Conservation (phyloP, 208 protist genomes). For the Blastocrithidia nonstop region DNA sequence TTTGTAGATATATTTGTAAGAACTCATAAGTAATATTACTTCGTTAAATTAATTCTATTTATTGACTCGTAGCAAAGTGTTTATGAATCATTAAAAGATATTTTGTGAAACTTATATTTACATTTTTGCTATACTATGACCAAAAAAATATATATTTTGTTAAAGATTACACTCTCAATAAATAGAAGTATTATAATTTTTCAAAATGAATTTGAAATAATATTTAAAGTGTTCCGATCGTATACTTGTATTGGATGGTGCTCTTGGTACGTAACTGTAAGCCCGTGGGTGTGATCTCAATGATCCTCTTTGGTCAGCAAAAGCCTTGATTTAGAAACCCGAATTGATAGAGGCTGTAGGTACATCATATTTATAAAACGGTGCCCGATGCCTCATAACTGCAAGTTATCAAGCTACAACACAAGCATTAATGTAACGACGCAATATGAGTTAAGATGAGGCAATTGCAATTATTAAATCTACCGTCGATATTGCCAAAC, state of each 20-base stretch:
- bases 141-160: too few relatives aligned
- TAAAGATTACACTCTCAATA: too few relatives aligned
- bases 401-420: conserved; percentile 44
- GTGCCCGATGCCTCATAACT: conserved; percentile 40
- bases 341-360: conserved; percentile 16
- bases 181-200: too few relatives aligned
- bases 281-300: conserved; percentile 17
- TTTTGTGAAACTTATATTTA: too few relatives aligned
- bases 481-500: conserved; percentile 19
- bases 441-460: conserved; percentile 10
- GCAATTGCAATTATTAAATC: conserved; percentile 15
- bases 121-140: too few relatives aligned
- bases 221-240: too few relatives aligned
- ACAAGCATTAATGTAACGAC: conserved; percentile 19
- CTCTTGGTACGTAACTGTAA: conserved; percentile 42
- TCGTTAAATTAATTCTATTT: too few relatives aligned
- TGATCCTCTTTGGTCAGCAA: conserved; percentile 49
- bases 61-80: too few relatives aligned
- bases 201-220: too few relatives aligned
- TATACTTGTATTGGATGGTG: conserved; percentile 35
- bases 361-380: conserved; percentile 15
- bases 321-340: conserved; percentile 22
- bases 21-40: too few relatives aligned
- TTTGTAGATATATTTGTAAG: too few relatives aligned
- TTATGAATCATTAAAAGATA: too few relatives aligned